Conservation (phyloP, 148 eudicot species). For the Mesembryanthemum crystallinum region DNA sequence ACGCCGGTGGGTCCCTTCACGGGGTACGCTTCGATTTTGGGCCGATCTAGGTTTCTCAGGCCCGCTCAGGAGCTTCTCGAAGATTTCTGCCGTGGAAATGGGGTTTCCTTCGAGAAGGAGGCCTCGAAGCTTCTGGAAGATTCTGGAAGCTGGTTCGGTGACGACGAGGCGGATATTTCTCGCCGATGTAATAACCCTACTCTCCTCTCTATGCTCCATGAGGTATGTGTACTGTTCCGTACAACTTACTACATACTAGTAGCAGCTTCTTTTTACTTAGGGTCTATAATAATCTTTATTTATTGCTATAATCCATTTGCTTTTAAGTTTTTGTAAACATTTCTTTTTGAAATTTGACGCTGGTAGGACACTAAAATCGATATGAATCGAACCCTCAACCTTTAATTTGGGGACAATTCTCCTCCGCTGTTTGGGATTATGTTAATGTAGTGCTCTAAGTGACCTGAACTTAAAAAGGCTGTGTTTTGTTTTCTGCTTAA, state of each 20-base stretch:
- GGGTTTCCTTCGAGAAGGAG: slow-evolving; percentile 7
- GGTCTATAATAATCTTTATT: not conserved
- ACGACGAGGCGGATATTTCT: slow-evolving; percentile 15
- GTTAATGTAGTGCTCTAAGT: too few relatives aligned
- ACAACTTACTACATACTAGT: not conserved
- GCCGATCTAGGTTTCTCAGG: slow-evolving; percentile 41
- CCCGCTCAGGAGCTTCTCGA: slow-evolving; percentile 44
- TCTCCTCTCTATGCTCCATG: slow-evolving; percentile 42
- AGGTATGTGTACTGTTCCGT: slow-evolving; percentile 26
- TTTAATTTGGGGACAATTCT: too few relatives aligned
- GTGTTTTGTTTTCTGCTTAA: too few relatives aligned
- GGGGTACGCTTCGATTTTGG: slow-evolving; percentile 44
- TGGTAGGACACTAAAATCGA: too few relatives aligned
- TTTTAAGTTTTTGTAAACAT: too few relatives aligned
- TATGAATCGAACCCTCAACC: too few relatives aligned
- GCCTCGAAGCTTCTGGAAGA: slow-evolving; percentile 27
- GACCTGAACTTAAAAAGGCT: too few relatives aligned
- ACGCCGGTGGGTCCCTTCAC: slow-evolving; percentile 47
- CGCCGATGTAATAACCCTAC: slow-evolving; percentile 29
- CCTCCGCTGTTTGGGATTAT: too few relatives aligned
- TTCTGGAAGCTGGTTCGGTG: slow-evolving; percentile 27
- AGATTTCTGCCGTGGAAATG: slow-evolving; percentile 24
- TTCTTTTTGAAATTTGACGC: too few relatives aligned
- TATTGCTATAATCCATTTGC: too few relatives aligned
- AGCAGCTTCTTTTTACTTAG: not conserved